Percentiles rank a stretch among this genome's conserved stretches.
Evolutionary conservation across 768 basidiomycete genomes (phyloP).

Genomic region (Termitomyces sp.): DNA sequence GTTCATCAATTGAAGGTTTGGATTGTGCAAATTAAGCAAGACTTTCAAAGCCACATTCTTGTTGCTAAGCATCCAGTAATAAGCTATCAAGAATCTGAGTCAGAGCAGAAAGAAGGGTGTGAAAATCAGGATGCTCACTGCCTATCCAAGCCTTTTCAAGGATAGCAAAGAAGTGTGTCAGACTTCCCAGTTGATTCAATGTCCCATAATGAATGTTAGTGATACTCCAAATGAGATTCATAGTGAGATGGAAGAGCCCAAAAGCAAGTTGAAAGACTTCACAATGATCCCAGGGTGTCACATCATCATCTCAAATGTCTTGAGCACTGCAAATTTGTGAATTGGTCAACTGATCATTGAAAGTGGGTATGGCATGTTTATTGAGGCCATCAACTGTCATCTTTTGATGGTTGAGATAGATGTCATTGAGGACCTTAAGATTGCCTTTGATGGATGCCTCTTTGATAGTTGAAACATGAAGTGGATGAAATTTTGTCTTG

Average conservation of each 20-base stretch:
- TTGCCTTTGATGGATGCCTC: constrained; percentile 27
- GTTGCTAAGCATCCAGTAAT: constrained; percentile 27
- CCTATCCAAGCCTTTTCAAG: constrained; percentile 29
- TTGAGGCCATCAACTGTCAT: constrained; percentile 4
- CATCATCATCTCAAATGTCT: constrained; percentile 11
- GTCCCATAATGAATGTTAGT: constrained; percentile 25
- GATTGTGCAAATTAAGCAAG: constrained; percentile 18
- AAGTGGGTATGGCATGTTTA: constrained; percentile 16
- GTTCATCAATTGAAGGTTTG: constrained; percentile 19
- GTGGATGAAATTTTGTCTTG: constrained; percentile 21
- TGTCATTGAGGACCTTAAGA: constrained; percentile 21
- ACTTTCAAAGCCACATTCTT: constrained; percentile 8
- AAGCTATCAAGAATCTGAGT: constrained; percentile 29
- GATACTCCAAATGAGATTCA: constrained; percentile 32
- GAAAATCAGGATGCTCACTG: constrained; percentile 29
- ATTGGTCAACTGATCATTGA: constrained; percentile 29
- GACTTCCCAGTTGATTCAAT: constrained; percentile 17
- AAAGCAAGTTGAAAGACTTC: constrained; percentile 17
- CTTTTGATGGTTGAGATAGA: constrained; percentile 6
- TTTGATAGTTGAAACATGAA: constrained; percentile 23
- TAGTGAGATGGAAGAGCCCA: constrained; percentile 29
- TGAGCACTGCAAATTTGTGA: constrained; percentile 19
- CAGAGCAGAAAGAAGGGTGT: constrained; percentile 23
- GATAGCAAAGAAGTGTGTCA: constrained; percentile 25
- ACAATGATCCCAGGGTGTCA: constrained; percentile 18